Evolutionary conservation across 768 basidiomycete species (phyloP).

Genomic region (Phanerochaete sordida): DNA sequence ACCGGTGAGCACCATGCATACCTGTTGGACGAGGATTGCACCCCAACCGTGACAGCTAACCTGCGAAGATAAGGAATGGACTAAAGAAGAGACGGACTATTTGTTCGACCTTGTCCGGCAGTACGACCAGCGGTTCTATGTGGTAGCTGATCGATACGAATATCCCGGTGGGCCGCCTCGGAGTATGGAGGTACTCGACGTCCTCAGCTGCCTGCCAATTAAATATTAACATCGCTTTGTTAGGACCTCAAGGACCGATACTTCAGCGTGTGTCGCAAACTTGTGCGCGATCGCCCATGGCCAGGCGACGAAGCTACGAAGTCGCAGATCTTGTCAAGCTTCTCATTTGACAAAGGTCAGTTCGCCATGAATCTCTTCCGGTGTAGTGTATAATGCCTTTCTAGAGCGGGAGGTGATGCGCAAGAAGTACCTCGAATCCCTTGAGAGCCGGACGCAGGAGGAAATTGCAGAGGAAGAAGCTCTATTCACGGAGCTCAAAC

Average conservation of each 20-base stretch:
- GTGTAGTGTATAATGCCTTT: background rate
- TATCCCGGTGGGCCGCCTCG: constrained; percentile 52
- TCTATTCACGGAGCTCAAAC: constrained; percentile 87
- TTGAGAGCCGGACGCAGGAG: constrained; percentile 85
- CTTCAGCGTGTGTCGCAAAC: constrained; percentile 84
- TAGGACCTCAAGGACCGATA: constrained; percentile 95
- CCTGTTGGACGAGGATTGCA: background rate
- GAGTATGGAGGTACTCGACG: constrained; percentile 62
- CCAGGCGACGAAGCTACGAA: constrained; percentile 75
- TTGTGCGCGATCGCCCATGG: constrained; percentile 83
- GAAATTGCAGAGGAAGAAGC: constrained; percentile 96
- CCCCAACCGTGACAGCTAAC: background rate
- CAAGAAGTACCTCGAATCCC: constrained; percentile 80
- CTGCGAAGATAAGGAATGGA: constrained; percentile 73
- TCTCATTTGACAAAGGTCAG: constrained; percentile 86
- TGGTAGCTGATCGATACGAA: constrained; percentile 88
- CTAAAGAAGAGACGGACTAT: constrained; percentile 91
- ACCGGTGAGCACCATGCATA: constrained; percentile 47
- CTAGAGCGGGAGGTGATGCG: constrained; percentile 84
- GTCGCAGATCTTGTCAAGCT: constrained; percentile 61
- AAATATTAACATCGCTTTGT: background rate
- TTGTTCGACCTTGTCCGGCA: constrained; percentile 76
- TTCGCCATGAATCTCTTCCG: background rate
- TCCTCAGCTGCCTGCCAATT: background rate
- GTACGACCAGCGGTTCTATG: constrained; percentile 87